Evolutionary conservation across 2,329 filamentous ascomycete genomes (phyloP), one percentile per base, ranked within the genome.

Genomic region (Fusarium sp.): DNA sequence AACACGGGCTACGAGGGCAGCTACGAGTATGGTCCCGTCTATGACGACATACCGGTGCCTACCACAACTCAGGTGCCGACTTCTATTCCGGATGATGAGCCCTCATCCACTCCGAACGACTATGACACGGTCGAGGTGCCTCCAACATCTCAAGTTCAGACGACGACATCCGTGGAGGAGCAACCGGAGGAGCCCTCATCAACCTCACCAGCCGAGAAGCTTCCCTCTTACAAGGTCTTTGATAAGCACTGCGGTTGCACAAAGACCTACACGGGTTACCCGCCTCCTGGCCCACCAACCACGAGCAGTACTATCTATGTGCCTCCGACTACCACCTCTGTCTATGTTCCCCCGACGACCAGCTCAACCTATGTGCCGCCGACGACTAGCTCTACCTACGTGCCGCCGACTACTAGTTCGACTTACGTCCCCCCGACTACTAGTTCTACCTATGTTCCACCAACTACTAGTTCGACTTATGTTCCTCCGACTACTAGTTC

Each of bases 241-340:
- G 22, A 74, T 27, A 22, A 59, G 18, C n/a, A 38, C 27, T 74
- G 71, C 27, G 61, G 65, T 16, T 74, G 71, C 29, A 54, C 47
- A 31, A 54, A 54, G 47, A 54, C 47, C 27, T 54, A 31, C 13
- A 54, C 47, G 11, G 47, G 47, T 20, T 14, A 14, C 47, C 47
- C 47, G 27, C 47, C 47, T 6, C 47, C 47, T 20, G 47, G 27
- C 18, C 47, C 47, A 13, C 27, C 47, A 54, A 54, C 27, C n/a
- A 54, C 47, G 18, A 54, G 47, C 27, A 54, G 47, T 20, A 20
- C 27, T 52, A 20, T 31, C 45, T 50, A 50, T 16, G 45, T 29
- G 8, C 45, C 45, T 1, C 45, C 45, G 9, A 50, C 45, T 10
- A 50, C 45, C 2, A 45, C 6, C 13, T 45, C 42, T 45, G 20